These are phyloP conservation scores for Lactifluus subvellereus DNA, from an alignment of 768 basidiomycete species.

Conservation along the genomic window DNA sequence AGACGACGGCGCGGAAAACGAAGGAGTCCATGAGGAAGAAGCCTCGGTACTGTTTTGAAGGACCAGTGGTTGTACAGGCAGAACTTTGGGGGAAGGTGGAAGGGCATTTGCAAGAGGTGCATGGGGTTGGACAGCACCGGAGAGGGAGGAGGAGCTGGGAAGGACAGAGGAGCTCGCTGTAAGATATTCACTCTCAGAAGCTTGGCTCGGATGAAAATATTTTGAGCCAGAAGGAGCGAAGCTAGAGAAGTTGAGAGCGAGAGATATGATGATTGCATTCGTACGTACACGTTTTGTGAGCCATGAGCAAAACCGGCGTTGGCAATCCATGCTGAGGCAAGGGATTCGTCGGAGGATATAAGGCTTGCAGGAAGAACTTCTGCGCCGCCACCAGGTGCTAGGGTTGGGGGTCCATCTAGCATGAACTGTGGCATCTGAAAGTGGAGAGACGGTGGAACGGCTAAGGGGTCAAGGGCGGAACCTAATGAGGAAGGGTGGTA, in stretches of 20 bases:
- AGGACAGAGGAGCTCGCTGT: neutral
- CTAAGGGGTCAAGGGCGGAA: slow-evolving; percentile 7
- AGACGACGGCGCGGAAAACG: slow-evolving; percentile 27
- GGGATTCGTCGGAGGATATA: slow-evolving; percentile 11
- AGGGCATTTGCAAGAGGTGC: neutral
- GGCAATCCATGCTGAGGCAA: slow-evolving; percentile 23
- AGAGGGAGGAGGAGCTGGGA: slow-evolving; percentile 7
- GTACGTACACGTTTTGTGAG: slow-evolving; percentile 19
- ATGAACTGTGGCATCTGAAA: slow-evolving; percentile 67
- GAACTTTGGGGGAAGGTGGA: neutral
- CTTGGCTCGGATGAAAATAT: slow-evolving; percentile 4
- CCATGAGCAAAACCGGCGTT: slow-evolving; percentile 14
- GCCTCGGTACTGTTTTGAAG: neutral
- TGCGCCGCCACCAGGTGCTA: slow-evolving; percentile 68
- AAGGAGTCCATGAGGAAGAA: neutral
- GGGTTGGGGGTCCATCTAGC: slow-evolving; percentile 48
- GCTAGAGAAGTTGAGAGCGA: slow-evolving; percentile 7
- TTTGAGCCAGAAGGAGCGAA: slow-evolving; percentile 3
- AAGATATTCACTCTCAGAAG: slow-evolving; percentile 6
- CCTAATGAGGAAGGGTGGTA: slow-evolving; percentile 10
- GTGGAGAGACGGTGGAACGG: slow-evolving; percentile 19
- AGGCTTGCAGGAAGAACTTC: slow-evolving; percentile 50
- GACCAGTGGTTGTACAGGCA: neutral
- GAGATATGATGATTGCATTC: neutral
- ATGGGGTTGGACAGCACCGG: slow-evolving; percentile 11